Evolutionary conservation across 2,329 filamentous ascomycete species (phyloP).

Genomic region (Trichoderma harzianum): DNA sequence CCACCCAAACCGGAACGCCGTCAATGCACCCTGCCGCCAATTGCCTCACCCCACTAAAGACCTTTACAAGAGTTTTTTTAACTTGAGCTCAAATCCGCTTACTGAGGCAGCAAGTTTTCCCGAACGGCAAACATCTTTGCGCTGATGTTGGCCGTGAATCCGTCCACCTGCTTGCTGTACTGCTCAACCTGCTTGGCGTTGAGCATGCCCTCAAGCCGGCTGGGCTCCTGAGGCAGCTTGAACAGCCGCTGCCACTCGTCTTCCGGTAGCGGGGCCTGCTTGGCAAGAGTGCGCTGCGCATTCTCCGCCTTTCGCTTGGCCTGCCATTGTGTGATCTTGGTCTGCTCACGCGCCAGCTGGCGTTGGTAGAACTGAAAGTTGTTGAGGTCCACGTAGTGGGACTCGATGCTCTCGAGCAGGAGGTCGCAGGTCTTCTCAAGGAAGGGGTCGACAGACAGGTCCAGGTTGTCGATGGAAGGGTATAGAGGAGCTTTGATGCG

Average conservation of each 20-base stretch:
- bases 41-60: constrained; percentile 16
- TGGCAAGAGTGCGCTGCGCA: constrained; percentile 74
- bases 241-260: constrained; percentile 98
- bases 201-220: constrained; percentile 86
- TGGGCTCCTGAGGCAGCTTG: constrained; percentile 95
- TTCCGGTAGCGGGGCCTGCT: constrained; percentile 85
- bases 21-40: constrained; percentile 38
- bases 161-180: constrained; percentile 95
- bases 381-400: constrained; percentile 97
- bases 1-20: constrained; percentile 41
- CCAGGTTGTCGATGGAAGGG: constrained; percentile 85
- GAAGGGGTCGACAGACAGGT: constrained; percentile 94
- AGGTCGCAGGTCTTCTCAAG: constrained; percentile 98
- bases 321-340: constrained; percentile 96
- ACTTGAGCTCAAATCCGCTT: constrained; percentile 19
- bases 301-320: constrained; percentile 96
- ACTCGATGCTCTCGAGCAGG: constrained; percentile 93
- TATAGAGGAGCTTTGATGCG: constrained; percentile 64
- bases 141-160: constrained; percentile 85
- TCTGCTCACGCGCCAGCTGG: constrained; percentile 87
- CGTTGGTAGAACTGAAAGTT: constrained; percentile 98
- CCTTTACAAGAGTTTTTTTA: neutral
- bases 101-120: constrained; percentile 61
- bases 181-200: constrained; percentile 96
- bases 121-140: constrained; percentile 98